These are phyloP conservation scores for Diplodia sapinea DNA, from an alignment of 2,329 filamentous ascomycete genomes.

Conservation along the genomic window DNA sequence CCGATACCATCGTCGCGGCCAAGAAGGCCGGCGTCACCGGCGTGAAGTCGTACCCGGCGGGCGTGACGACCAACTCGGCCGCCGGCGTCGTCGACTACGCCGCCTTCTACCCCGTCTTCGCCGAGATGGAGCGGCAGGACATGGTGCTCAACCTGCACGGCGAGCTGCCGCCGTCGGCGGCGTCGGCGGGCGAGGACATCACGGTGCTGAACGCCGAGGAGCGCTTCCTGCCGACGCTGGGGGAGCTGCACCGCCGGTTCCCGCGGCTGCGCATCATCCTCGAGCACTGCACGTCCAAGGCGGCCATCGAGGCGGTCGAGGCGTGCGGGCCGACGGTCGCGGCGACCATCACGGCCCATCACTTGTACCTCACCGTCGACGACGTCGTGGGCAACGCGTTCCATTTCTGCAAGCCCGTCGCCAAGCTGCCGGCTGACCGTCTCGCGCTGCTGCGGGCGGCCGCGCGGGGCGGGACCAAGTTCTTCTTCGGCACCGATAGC, in stretches of 20 bases:
- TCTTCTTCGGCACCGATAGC: conserved; percentile 77
- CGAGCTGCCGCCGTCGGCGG: conserved; percentile 68
- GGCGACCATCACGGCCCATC: conserved; percentile 84
- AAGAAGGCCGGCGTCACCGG: conserved; percentile 73
- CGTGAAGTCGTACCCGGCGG: conserved; percentile 71
- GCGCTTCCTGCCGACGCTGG: conserved; percentile 79
- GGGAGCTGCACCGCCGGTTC: conserved; percentile 74
- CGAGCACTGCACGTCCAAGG: conserved; percentile 87
- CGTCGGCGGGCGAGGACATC: conserved; percentile 38
- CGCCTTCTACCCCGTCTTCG: conserved; percentile 78
- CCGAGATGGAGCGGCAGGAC: conserved; percentile 84
- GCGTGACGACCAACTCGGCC: conserved; percentile 59
- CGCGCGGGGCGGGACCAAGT: conserved; percentile 65
- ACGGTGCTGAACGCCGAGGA: conserved; percentile 70
- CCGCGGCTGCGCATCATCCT: conserved; percentile 71
- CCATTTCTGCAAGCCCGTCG: conserved; percentile 77
- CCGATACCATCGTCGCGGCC: conserved; percentile 69
- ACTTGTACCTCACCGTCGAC: conserved; percentile 79
- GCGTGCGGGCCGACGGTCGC: conserved; percentile 78
- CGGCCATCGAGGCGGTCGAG: conserved; percentile 77
- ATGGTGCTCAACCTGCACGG: conserved; percentile 94
- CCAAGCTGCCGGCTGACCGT: conserved; percentile 70
- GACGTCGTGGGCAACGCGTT: conserved; percentile 69
- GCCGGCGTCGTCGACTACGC: conserved; percentile 73
- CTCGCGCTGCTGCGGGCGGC: conserved; percentile 72